Conservation (phyloP, 768 basidiomycete genomes). For the Brasilioporus rufonigricans region DNA sequence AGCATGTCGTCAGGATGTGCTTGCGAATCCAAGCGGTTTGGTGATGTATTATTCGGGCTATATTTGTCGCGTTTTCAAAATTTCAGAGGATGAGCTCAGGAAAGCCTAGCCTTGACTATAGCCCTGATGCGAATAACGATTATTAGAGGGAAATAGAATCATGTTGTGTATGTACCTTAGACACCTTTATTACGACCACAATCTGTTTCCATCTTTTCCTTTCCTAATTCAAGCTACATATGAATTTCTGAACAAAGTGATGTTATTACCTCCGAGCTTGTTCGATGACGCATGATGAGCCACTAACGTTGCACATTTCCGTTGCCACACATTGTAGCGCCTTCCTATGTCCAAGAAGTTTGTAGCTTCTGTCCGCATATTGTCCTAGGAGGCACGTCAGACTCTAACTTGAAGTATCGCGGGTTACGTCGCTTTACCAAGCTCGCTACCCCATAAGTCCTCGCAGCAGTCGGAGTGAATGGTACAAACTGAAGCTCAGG, state of each 20-base stretch:
- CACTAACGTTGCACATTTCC: no score
- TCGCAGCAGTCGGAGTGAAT: no score
- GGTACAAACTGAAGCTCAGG: not conserved
- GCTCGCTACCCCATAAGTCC: not conserved
- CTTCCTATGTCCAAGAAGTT: not conserved
- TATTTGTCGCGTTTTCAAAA: constrained; percentile 4
- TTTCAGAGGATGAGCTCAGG: constrained; percentile 16
- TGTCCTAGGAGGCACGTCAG: no score
- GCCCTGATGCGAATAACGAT: constrained; percentile 4
- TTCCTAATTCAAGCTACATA: constrained; percentile 1
- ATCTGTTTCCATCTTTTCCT: constrained; percentile 1
- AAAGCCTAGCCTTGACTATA: constrained; percentile 19
- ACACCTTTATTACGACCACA: constrained; percentile 6
- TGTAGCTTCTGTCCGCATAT: no score
- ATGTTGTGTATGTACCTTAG: constrained; percentile 21
- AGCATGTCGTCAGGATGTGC: constrained; percentile 21
- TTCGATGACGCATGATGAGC: no score
- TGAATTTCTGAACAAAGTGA: not conserved
- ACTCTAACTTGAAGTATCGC: no score
- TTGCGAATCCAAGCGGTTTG: constrained; percentile 11
- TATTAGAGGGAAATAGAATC: constrained; percentile 16
- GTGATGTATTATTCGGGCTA: constrained; percentile 27
- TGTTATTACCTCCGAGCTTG: not conserved
- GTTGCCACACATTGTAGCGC: not conserved
- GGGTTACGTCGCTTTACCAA: not conserved